Conservation (phyloP, 2,329 filamentous ascomycete species). For the Fusarium sp. region DNA sequence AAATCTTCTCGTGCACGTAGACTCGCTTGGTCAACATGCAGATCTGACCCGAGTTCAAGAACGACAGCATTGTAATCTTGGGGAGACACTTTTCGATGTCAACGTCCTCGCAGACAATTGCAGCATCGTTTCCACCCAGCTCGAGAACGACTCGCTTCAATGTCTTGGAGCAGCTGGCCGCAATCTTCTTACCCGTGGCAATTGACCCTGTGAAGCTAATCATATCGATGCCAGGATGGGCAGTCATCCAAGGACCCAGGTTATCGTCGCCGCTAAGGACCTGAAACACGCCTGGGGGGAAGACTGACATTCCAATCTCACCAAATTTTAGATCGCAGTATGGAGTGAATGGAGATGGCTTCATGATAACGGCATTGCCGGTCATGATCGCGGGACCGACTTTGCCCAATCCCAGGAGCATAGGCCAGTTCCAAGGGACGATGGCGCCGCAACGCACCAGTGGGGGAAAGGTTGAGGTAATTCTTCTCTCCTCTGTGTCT, state of each 20-base stretch:
- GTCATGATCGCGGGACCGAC: conserved; percentile 67
- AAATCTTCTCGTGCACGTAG: conserved; percentile 71
- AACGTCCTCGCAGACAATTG: conserved; percentile 68
- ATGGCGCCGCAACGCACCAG: conserved; percentile 37
- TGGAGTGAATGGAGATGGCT: conserved; percentile 69
- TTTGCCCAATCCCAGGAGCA: conserved; percentile 54
- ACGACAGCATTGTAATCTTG: conserved; percentile 46
- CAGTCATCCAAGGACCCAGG: conserved; percentile 69
- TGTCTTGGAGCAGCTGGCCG: conserved; percentile 63
- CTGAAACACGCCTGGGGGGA: conserved; percentile 73
- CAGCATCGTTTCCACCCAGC: conserved; percentile 65
- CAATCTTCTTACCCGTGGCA: conserved; percentile 70
- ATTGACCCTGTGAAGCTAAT: conserved; percentile 73
- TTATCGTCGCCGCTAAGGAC: conserved; percentile 69
- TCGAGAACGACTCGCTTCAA: conserved; percentile 73
- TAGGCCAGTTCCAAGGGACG: conserved; percentile 42
- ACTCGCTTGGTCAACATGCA: conserved; percentile 64
- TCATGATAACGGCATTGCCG: conserved; percentile 67
- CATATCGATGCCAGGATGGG: conserved; percentile 69
- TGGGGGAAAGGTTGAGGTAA: background rate
- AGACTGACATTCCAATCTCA: conserved; percentile 67
- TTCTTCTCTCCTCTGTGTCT: conserved; percentile 24
- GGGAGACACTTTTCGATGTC: conserved; percentile 54
- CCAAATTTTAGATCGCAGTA: conserved; percentile 69
- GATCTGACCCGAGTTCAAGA: conserved; percentile 65